Conservation (phyloP, 2,329 filamentous ascomycete species). For the Sphaerulina vaccinii region DNA sequence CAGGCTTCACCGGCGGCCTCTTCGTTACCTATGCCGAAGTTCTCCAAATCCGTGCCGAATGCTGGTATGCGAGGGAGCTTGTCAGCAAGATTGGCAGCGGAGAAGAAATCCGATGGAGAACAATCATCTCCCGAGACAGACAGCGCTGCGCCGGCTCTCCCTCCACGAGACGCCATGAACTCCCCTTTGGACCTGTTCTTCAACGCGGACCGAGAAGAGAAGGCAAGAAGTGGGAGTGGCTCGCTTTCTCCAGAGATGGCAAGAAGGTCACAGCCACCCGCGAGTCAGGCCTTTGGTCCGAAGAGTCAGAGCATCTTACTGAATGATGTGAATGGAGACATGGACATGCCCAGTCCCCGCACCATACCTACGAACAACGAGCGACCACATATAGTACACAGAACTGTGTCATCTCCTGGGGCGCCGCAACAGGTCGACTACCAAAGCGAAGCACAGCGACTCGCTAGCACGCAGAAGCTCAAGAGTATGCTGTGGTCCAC, state of each 20-base stretch:
- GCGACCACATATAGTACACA: conserved; percentile 33
- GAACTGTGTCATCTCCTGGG: conserved; percentile 32
- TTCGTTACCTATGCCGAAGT: conserved; percentile 84
- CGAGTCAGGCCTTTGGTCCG: conserved; percentile 27
- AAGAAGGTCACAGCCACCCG: conserved; percentile 34
- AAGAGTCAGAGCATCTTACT: conserved; percentile 60
- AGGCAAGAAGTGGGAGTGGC: conserved; percentile 55
- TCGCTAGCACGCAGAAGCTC: conserved; percentile 43
- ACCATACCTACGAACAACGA: conserved; percentile 24
- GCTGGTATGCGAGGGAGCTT: conserved; percentile 52
- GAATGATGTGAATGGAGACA: conserved; percentile 65
- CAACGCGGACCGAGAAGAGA: conserved; percentile 76
- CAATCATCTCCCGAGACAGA: conserved; percentile 51
- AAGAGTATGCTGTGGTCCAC: conserved; percentile 46
- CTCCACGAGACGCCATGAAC: conserved; percentile 49
- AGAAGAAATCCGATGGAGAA: conserved; percentile 47
- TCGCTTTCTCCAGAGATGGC: conserved; percentile 55
- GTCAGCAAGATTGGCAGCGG: conserved; percentile 47
- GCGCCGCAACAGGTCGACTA: conserved; percentile 9
- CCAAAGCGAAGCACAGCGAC: conserved; percentile 52
- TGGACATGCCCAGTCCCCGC: conserved; percentile 26
- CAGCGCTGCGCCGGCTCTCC: conserved; percentile 44
- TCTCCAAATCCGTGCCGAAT: conserved; percentile 73
- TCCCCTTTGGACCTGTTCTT: conserved; percentile 91
- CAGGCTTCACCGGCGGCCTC: conserved; percentile 92